Evolutionary conservation across 306 rosid species (phyloP).

Genomic region (Castanea sativa): DNA sequence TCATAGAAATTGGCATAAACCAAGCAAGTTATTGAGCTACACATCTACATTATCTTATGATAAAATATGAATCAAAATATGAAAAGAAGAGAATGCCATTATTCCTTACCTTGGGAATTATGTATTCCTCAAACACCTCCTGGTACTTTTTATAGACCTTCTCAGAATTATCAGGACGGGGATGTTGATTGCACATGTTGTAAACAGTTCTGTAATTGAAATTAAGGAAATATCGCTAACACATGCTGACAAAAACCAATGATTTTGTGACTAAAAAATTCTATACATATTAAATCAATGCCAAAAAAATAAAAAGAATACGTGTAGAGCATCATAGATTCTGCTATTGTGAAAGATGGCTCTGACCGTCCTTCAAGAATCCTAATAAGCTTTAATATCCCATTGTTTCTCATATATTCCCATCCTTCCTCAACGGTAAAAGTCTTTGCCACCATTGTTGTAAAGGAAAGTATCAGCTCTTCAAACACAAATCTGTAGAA

Average conservation of each 20-base stretch:
- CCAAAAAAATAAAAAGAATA: conserved; percentile 16
- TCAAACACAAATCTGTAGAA: too few species aligned
- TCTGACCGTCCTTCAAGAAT: conserved; percentile 41
- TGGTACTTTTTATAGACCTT: conserved; percentile 49
- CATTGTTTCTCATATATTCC: conserved; percentile 26
- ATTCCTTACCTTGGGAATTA: conserved; percentile 27
- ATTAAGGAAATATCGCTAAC: conserved; percentile 18
- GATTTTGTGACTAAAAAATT: too few species aligned
- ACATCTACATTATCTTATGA: neutral
- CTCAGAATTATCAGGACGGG: conserved; percentile 42
- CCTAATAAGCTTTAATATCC: conserved; percentile 40
- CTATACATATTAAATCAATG: too few species aligned
- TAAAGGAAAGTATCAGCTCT: too few species aligned
- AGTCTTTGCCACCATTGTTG: too few species aligned
- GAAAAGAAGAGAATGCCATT: too few species aligned
- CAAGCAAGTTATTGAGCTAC: neutral
- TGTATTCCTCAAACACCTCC: conserved; percentile 36
- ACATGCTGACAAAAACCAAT: too few species aligned
- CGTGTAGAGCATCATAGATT: conserved; percentile 45
- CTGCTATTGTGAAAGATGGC: conserved; percentile 25
- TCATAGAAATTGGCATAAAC: too few species aligned
- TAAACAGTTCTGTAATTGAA: conserved; percentile 43
- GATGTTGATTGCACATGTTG: conserved; percentile 55
- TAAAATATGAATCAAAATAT: neutral
- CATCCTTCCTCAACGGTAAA: conserved; percentile 23